Evolutionary conservation across 1,284 basidiomycete species (phyloP), one percentile per base, ranked within the genome.

Genomic region (Apiotrichum brassicae): DNA sequence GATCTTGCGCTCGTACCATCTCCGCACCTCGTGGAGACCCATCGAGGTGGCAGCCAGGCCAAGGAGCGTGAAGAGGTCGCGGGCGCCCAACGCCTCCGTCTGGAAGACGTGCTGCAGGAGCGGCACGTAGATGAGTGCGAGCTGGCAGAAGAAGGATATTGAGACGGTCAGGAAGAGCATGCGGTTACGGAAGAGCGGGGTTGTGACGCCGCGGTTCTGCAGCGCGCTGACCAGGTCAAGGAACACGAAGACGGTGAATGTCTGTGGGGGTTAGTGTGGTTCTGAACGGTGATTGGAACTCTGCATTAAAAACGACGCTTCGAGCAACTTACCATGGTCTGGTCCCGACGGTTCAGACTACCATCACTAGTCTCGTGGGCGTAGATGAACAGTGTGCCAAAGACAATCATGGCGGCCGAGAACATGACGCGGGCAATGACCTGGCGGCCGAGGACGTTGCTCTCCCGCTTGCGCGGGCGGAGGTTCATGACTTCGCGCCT

Each of bases 211-310:
- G 39, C 94, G 85, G 71, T 91, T 95, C 71, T 97, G 94, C 18
- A 97, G 73, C 0, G 94, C 94, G 20, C 90, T 94, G 2, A 91
- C 87, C 34, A 98, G 82, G 73, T 97, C 94, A 52, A 98, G 83
- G 77, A 97, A 87, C 50, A 98, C 94, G 73, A 97, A 97, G 66
- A 83, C 86, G 16, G 91, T 89, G 71, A 98, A 98, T 4, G 93
- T 97, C 28, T 30, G 28, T n/a, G n/a, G n/a, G 26, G 36, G 18
- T 47, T n/a, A 37, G 47, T 14, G 11, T 6, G 16, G 14, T 14
- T 6, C 28, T 22, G 11, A 28, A 22, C 16, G 28, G 22, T 3
- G 16, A 16, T 19, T 26, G 24, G 32, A 14, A 34, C 2, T n/a
- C 16, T 13, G 16, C n/a, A n/a, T 25, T 14, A 12, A 7, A 2